Evolutionary conservation across 441 rosid genomes (phyloP), one percentile per base, ranked within the genome.

Genomic region (Mallotus japonicus): DNA sequence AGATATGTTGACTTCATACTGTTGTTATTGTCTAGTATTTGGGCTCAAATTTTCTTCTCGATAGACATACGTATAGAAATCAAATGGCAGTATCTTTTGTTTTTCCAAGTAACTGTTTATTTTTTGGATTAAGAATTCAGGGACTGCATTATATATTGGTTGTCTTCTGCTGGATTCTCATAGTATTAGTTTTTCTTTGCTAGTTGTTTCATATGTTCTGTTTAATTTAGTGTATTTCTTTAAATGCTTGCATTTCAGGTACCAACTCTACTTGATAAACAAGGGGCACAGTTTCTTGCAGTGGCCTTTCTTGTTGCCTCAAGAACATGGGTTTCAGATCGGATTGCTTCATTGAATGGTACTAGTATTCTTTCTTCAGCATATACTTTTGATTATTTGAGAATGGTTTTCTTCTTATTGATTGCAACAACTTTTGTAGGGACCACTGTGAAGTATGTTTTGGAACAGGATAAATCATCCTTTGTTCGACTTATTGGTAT

Each of bases 291-390:
- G 67, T 82, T 96, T 66, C 90, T 94, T 81, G 86, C 93, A 60
- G 93, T 96, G 75, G 90, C 96, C 80, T 77, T 89, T 69, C 95
- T 96, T 79, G 97, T 96, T 64, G 81, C 93, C 76, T 92, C 98
- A 42, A 89, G 98, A 90, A 96, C 99, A 66, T 86, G 89, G 96
- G 83, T 92, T 69, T 92, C 99, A 17, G 99, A 93, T 83, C 86
- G 99, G 72, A 96, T 96, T 75, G 99, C 99, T 73, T 90, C 98
- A 63, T 82, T 96, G 79, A 96, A 96, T 75, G 98, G 98, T 96
- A 86, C 32, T 68, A n/a, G 24, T 42, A 37, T 80, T 42, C 40
- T 8, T 50, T 63, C 62, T 78, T 59, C 49, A 42, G 24, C 47
- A 6, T 61, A 54, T 77, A 59, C 37, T 28, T 74, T 37, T 59